phyloP scores from a whole-genome alignment of 306 rosid genomes.

The Inga oerstediana region DNA sequence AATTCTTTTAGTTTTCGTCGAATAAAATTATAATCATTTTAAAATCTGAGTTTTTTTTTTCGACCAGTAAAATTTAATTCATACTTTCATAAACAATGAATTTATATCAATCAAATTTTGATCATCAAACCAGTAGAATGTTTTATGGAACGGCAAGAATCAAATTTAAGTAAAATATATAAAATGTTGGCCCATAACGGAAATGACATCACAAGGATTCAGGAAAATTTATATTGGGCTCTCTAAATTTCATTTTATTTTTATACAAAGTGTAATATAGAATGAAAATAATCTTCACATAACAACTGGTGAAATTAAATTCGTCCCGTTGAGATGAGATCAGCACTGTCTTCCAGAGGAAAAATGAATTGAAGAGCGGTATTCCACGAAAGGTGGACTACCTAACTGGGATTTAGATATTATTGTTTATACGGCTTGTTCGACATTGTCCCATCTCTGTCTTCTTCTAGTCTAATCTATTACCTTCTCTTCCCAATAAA shows the following conservation, averaged over 20 bases:
- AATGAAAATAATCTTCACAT: not conserved
- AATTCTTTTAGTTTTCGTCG: not conserved
- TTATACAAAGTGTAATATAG: too few relatives aligned
- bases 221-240: not conserved
- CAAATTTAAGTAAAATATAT: not conserved
- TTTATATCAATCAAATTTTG: not conserved
- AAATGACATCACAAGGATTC: not conserved
- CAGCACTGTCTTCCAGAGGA: not conserved
- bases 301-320: not conserved
- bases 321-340: not conserved
- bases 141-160: not conserved
- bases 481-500: constrained; percentile 15
- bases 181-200: not conserved
- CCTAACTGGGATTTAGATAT: not conserved
- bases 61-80: not conserved
- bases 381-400: not conserved
- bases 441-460: not conserved
- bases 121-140: not conserved
- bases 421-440: not conserved
- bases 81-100: not conserved
- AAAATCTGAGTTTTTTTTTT: too few relatives aligned
- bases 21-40: too few relatives aligned
- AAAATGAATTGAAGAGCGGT: not conserved
- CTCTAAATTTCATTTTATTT: too few relatives aligned
- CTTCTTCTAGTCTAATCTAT: not conserved